Conservation (phyloP, 345 rosid species). For the Citrus reticulata region DNA sequence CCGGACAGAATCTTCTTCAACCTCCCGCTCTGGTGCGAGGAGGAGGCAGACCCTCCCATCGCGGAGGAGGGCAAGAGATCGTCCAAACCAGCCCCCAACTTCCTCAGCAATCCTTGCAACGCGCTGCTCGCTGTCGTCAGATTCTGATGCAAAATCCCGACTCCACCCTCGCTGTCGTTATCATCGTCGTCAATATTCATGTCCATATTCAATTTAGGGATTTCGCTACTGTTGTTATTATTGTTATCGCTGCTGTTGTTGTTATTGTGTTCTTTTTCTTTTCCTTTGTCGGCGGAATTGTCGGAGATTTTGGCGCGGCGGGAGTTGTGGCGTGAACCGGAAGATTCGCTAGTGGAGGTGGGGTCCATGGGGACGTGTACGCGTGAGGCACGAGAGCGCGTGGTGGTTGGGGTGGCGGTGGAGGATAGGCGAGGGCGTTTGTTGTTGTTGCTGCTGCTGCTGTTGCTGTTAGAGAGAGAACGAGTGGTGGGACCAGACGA, state of each 20-base stretch:
- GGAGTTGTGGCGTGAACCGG: conserved; percentile 63
- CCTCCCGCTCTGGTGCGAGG: conserved; percentile 80
- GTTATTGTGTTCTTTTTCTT: conserved; percentile 87
- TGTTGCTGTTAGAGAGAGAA: conserved; percentile 40
- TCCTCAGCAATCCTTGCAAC: conserved; percentile 82
- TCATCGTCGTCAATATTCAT: conserved; percentile 70
- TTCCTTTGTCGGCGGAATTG: conserved; percentile 66
- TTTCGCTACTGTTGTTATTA: conserved; percentile 15
- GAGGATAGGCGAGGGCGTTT: conserved; percentile 8
- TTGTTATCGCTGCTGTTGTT: conserved; percentile 28
- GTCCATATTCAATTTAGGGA: conserved; percentile 55
- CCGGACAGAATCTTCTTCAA: conserved; percentile 93
- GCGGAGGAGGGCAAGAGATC: conserved; percentile 85
- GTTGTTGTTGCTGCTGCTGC: neutral
- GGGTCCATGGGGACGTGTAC: conserved; percentile 65
- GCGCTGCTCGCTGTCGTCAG: conserved; percentile 95
- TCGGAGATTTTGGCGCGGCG: conserved; percentile 46
- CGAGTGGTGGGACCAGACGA: conserved; percentile 84
- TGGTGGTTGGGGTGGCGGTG: conserved; percentile 18
- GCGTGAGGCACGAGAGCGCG: conserved; percentile 49
- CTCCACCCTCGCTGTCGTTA: conserved; percentile 83
- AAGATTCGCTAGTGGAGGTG: conserved; percentile 42
- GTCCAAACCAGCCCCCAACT: conserved; percentile 96
- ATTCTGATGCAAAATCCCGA: conserved; percentile 76
- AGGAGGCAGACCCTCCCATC: conserved; percentile 79